Conservation (phyloP, 2,329 filamentous ascomycete species). For the Venturia asperata region DNA sequence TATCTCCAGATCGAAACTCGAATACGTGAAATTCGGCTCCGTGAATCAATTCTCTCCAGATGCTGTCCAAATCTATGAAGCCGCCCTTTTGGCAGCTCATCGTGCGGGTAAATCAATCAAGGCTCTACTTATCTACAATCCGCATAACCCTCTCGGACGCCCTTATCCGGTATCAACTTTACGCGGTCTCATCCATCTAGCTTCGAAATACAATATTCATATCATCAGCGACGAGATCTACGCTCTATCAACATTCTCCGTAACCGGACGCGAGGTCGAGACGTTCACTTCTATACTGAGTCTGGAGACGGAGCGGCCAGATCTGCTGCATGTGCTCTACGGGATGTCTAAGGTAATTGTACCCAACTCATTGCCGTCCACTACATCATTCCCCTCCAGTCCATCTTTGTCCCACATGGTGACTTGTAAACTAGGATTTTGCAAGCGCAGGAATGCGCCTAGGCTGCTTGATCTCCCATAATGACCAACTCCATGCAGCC, state of each 20-base stretch:
- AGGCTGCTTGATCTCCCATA: conserved; percentile 26
- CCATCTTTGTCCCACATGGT: not conserved
- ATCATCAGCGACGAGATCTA: conserved; percentile 35
- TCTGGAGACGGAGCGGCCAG: conserved; percentile 22
- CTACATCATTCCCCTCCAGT: not conserved
- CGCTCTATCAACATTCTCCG: conserved; percentile 27
- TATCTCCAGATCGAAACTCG: conserved; percentile 28
- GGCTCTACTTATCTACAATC: conserved; percentile 39
- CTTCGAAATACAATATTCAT: conserved; percentile 28
- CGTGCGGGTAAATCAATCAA: conserved; percentile 31
- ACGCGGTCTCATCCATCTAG: conserved; percentile 26
- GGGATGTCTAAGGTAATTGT: conserved; percentile 24
- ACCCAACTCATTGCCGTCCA: not conserved
- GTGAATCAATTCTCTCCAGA: conserved; percentile 35
- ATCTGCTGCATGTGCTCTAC: conserved; percentile 30
- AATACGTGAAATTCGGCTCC: conserved; percentile 34
- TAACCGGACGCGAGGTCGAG: not conserved
- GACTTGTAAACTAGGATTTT: conserved; percentile 26
- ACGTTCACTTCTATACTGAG: conserved; percentile 27
- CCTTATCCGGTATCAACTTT: conserved; percentile 27
- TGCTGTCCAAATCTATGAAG: conserved; percentile 33
- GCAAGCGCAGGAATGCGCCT: conserved; percentile 30
- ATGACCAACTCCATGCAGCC: conserved; percentile 25
- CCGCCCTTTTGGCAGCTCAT: conserved; percentile 30
- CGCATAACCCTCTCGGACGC: conserved; percentile 38